Evolutionary conservation across 2,329 filamentous ascomycete genomes (phyloP), one percentile per base, ranked within the genome.

Genomic region (Monilinia fructigena): DNA sequence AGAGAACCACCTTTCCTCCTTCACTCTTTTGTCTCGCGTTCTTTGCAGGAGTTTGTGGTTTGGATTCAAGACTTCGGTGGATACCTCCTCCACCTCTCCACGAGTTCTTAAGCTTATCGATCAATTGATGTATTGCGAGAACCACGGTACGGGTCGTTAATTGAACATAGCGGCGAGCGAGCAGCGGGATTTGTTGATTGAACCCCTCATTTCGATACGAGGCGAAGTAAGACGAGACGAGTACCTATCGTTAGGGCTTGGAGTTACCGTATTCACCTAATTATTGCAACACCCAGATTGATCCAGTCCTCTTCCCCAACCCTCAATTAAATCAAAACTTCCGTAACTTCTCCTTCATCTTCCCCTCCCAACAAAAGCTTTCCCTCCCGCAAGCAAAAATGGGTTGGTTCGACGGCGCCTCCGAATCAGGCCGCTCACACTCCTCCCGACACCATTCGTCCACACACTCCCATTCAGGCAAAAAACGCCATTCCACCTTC

Each of bases 341-440:
- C 61, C 16, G 11, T 11, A n/a, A 55, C 6, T 8, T 18, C n/a
- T 20, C 28, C 16, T 18, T 26, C 23, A 7, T 14, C 10, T 4
- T 38, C 28, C 12, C 20, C 28, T 12, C 18, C n/a, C 48, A 42
- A 23, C 12, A 6, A 12, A 35, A 20, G 7, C 31, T 35, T 35
- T 7, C 31, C 0, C 18, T 10, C 26, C 20, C 55, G 40, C 3
- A 2, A 10, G 28, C 35, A 60, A 70, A 66, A 55, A 82, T 82
- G 80, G 80, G 78, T 68, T 82, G 79, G 80, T 81, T 82, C 68
- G 78, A 81, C 70, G 78, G 78, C 67, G 71, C 69, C 66, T 77
- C 76, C 38, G 74, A 76, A 58, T 66, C 74, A 16, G 76, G 76
- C 42, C 65, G 67, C 42, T 67, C 66, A 48, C 55, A 68, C 67